Evolutionary conservation across 2,329 filamentous ascomycete genomes (phyloP), one percentile per base, ranked within the genome.

Genomic region (Aspergillus sp.): DNA sequence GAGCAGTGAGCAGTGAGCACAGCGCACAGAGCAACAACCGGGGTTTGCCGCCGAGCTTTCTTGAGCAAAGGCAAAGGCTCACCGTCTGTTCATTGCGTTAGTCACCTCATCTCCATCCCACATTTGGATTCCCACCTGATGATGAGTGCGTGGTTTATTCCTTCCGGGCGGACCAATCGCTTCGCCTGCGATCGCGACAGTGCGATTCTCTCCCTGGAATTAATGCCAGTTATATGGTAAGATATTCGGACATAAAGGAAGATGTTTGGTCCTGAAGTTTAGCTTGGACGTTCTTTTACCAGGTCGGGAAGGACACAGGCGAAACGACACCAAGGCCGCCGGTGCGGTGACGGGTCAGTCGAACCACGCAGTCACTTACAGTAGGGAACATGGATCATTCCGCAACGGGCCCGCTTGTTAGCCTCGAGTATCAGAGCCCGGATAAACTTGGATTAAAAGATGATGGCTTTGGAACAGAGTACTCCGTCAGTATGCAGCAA

Each of bases 71-170:
- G 35, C 35, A 37, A 31, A 31, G 27, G 27, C 41, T 46, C 51
- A 53, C 51, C 51, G 51, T 53, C 51, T 46, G 51, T 53, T 46
- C 39, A 43, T 21, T 12, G 15, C n/a, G 43, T 45, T 23, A 39
- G 31, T 53, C 31, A 53, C 6, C 19, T 15, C 31, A 40, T 14
- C 31, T 27, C 44, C 35, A 49, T 49, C 49, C 33, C 35, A 39
- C n/a, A 50, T 27, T 31, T 37, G n/a, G 17, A 52, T 47, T 48
- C 27, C 35, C 17, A 53, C 31, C 41, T 41, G 33, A 6, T 21
- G 45, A 5, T 27, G 39, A 45, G 19, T 49, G 55, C 55, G 55
- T 15, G 33, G 49, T 52, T 57, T 57, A 40, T 40, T 44, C 37
- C 27, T 39, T 39, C 33, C 17, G 12, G 23, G 35, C 23, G 43